These are phyloP conservation scores for Volvox reticuliferus DNA, from an alignment of 139 green algal genomes.

Conservation along the genomic window DNA sequence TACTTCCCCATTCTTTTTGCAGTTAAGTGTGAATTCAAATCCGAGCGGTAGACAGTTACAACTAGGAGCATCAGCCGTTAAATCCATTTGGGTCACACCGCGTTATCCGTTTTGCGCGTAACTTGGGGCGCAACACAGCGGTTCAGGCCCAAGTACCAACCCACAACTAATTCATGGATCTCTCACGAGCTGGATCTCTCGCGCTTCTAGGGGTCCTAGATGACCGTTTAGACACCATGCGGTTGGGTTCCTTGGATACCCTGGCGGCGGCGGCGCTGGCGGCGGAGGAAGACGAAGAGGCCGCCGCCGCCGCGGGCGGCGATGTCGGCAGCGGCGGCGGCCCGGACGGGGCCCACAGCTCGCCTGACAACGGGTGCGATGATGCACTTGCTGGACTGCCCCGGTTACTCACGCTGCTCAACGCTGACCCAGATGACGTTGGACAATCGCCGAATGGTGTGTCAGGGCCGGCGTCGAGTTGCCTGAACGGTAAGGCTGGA, in stretches of 20 bases:
- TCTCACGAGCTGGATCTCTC: not conserved
- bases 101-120: too few relatives aligned
- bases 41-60: too few relatives aligned
- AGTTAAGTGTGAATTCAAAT: too few relatives aligned
- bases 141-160: not conserved
- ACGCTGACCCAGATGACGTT: not conserved
- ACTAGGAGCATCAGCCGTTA: too few relatives aligned
- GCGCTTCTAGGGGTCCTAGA: not conserved
- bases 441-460: too few relatives aligned
- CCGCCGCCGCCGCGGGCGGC: slow-evolving; percentile 1
- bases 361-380: not conserved
- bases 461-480: too few relatives aligned
- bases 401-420: not conserved
- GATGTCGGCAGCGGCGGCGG: not conserved
- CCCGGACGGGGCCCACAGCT: not conserved
- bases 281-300: not conserved
- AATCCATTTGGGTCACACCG: too few relatives aligned
- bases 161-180: not conserved
- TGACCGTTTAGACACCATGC: slow-evolving; percentile 18
- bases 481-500: too few relatives aligned
- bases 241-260: slow-evolving; percentile 34
- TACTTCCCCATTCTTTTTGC: too few relatives aligned
- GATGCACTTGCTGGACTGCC: not conserved
- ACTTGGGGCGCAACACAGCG: too few relatives aligned
- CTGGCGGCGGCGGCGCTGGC: slow-evolving; percentile 26